Evolutionary conservation across 495 filamentous ascomycete species (phyloP), one percentile per base, ranked within the genome.

Genomic region (Bacidia gigantensis): DNA sequence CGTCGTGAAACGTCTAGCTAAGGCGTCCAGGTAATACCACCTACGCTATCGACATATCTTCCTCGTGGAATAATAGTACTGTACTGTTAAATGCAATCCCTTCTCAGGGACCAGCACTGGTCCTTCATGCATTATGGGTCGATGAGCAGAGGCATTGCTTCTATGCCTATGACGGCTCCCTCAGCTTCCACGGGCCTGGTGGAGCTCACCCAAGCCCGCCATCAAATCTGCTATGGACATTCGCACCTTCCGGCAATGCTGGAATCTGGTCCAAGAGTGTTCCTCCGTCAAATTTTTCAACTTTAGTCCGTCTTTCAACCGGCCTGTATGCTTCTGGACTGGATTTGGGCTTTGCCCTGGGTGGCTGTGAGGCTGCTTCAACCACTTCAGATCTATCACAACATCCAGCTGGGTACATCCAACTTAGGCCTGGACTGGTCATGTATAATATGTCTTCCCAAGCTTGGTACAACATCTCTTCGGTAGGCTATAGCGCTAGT

Each of bases 21-120:
- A 35, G 3, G 10, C 17, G n/a, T 1, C 3, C 23, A 50, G 47
- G 9, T n/a, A 40, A 54, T 41, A 62, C 56, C 21, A 65, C 60
- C 62, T 0, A 64, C 58, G 49, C 64, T 63, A 7, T 71, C 67
- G 2, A 57, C 67, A 41, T 72, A 67, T 32, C 55, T 69, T 23
- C 61, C 62, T 53, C 51, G 69, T 2, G 64, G 61, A 50, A 22
- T 1, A 50, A 50, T 50, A 26, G 18, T 3, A 50, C 23, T 5
- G 29, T 35, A 1, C 23, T 2, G 10, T 14, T 50, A 0, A 17
- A 32, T 11, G 0, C 47, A 11, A 50, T 50, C 23, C 7, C 3
- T 2, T 21, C 10, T 3, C 14, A 3, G n/a, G 10, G 12, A 7
- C 24, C 23, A 11, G 24, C 24, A 3, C 18, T 50, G 47, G 24